Evolutionary conservation across 768 basidiomycete species (phyloP), one percentile per base, ranked within the genome.

Genomic region (Asterophora parasitica): DNA sequence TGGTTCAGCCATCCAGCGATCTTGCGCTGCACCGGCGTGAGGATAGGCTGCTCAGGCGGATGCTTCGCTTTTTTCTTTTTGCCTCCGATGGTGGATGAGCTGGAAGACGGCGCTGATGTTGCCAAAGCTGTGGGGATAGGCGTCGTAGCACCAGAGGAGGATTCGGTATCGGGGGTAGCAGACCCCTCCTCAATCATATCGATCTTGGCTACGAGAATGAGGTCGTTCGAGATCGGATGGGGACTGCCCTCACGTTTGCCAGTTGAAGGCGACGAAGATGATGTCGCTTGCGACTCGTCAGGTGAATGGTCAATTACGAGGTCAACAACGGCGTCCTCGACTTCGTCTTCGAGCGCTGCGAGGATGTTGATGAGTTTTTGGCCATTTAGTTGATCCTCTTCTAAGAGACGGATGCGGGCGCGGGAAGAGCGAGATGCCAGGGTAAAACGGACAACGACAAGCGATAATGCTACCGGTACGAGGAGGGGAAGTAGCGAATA

Each of bases 241-340:
- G 44, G 33, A 28, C 26, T 46, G 19, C 20, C 32, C 20, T 38
- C 48, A 28, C 13, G 39, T 43, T 44, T 40, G 15, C 42, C 35
- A 27, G 49, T 40, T 31, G 37, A 37, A 17, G 51, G 49, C 34
- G 51, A 56, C 42, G 39, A 52, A 15, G 51, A 30, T 36, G 49
- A 49, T 30, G 70, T 12, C 26, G 57, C 35, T 69, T 63, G 7
- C 68, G 59, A 27, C n/a, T n/a, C n/a, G 11, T 43, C 20, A 6
- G 44, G 19, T n/a, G 52, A 19, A 20, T 20, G 26, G 43, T 72
- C 64, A 40, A 85, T 79, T 37, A 82, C 74, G 47, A 83, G 58
- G 33, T 90, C 82, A 1, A 72, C 76, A 10, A 85, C 76, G 23
- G 73, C 74, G 46, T 75, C 72, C 59, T 87, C 86, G 28, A 88